phyloP scores from a whole-genome alignment of 257 asterid species.

The Lycium barbarum region DNA sequence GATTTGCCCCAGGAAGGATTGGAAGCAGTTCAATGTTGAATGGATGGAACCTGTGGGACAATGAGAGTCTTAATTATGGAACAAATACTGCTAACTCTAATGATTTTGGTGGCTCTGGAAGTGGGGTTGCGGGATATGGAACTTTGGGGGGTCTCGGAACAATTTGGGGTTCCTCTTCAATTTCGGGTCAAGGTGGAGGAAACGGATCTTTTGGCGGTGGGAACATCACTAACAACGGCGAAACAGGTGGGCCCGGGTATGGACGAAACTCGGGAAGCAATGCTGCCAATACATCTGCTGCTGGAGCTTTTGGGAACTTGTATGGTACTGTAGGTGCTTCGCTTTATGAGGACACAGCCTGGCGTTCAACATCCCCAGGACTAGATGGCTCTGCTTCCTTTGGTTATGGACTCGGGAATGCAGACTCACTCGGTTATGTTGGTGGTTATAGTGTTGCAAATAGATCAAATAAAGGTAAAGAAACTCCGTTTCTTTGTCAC shows the following conservation, averaged over 20 bases:
- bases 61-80: conserved; percentile 46
- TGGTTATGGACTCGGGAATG: conserved; percentile 59
- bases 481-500: conserved; percentile 21
- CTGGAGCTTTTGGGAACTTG: conserved; percentile 55
- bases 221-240: conserved; percentile 45
- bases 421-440: conserved; percentile 56
- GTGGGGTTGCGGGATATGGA: conserved; percentile 51
- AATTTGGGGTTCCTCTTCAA: conserved; percentile 66
- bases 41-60: conserved; percentile 61
- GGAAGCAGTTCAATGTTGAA: conserved; percentile 60
- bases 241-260: conserved; percentile 52
- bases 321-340: conserved; percentile 50
- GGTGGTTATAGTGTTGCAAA: conserved; percentile 63
- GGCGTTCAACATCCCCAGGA: conserved; percentile 66
- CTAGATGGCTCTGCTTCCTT: conserved; percentile 55
- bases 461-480: conserved; percentile 75
- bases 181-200: conserved; percentile 61
- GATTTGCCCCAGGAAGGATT: conserved; percentile 50
- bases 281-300: conserved; percentile 47
- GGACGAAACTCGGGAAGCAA: conserved; percentile 53
- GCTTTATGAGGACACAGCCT: conserved; percentile 51
- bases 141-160: conserved; percentile 67
- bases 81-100: conserved; percentile 46
- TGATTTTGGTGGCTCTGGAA: conserved; percentile 55
- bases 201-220: conserved; percentile 49